Conservation (phyloP, 345 rosid genomes). For the Eucalyptus sp. region DNA sequence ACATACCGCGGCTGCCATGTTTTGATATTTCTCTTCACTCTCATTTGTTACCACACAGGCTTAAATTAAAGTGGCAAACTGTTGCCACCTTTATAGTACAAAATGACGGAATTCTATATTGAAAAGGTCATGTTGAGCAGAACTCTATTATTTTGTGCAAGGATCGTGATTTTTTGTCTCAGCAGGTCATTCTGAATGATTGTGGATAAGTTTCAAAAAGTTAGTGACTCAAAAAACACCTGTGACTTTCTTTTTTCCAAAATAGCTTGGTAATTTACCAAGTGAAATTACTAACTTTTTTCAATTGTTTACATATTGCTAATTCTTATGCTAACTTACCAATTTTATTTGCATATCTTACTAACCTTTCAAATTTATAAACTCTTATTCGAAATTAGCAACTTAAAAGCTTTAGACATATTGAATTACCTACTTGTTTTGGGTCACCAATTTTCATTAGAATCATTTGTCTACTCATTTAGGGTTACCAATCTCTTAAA, state of each 20-base stretch:
- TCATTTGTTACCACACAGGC: background rate
- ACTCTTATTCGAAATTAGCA: background rate
- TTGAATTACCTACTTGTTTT: background rate
- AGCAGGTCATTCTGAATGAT: background rate
- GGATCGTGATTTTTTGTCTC: background rate
- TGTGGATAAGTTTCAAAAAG: background rate
- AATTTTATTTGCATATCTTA: background rate
- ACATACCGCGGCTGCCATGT: background rate
- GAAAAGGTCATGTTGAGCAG: background rate
- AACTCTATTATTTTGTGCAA: background rate
- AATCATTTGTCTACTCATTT: background rate
- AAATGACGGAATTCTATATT: background rate
- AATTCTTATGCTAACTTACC: background rate
- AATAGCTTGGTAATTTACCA: background rate
- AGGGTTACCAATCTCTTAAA: background rate
- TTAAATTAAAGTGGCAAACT: background rate
- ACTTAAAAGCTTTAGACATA: background rate
- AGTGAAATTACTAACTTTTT: background rate
- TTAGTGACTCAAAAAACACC: background rate
- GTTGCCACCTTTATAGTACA: background rate
- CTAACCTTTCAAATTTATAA: background rate
- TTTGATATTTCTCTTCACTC: background rate
- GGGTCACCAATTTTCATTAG: background rate
- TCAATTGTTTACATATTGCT: background rate
- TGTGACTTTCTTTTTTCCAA: background rate